Evolutionary conservation across 345 rosid species (phyloP).

Genomic region (Ceriops tagal): DNA sequence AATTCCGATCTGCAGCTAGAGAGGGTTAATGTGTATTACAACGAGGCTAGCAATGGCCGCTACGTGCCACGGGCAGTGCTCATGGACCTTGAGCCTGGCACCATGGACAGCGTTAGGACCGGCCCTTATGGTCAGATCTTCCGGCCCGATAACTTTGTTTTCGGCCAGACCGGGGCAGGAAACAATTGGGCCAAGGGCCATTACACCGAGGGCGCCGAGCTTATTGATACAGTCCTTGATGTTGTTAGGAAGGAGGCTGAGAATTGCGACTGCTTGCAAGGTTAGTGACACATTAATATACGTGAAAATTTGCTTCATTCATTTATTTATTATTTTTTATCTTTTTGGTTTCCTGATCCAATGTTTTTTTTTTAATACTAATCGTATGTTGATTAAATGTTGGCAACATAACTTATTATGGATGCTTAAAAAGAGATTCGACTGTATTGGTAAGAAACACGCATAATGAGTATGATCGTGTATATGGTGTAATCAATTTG

Average conservation of each 20-base stretch:
- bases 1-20: constrained; percentile 23
- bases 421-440: too few relatives aligned
- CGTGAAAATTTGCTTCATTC: not conserved
- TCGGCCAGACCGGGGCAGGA: constrained; percentile 34
- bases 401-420: too few relatives aligned
- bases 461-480: too few relatives aligned
- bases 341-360: not conserved
- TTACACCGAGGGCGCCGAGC: constrained; percentile 38
- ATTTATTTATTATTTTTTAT: not conserved
- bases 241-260: constrained; percentile 39
- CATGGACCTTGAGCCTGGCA: constrained; percentile 43
- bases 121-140: constrained; percentile 25
- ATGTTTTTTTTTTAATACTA: too few relatives aligned
- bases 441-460: too few relatives aligned
- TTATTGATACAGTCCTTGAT: constrained; percentile 34
- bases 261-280: constrained; percentile 38
- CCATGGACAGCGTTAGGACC: constrained; percentile 31
- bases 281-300: not conserved
- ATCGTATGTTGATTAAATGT: too few relatives aligned
- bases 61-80: constrained; percentile 36
- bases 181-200: constrained; percentile 42
- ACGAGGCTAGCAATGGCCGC: constrained; percentile 25
- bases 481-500: too few relatives aligned
- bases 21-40: constrained; percentile 31
- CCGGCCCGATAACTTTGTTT: constrained; percentile 30